Evolutionary conservation across 2,329 filamentous ascomycete genomes (phyloP).

Genomic region (Stemphylium beticola): DNA sequence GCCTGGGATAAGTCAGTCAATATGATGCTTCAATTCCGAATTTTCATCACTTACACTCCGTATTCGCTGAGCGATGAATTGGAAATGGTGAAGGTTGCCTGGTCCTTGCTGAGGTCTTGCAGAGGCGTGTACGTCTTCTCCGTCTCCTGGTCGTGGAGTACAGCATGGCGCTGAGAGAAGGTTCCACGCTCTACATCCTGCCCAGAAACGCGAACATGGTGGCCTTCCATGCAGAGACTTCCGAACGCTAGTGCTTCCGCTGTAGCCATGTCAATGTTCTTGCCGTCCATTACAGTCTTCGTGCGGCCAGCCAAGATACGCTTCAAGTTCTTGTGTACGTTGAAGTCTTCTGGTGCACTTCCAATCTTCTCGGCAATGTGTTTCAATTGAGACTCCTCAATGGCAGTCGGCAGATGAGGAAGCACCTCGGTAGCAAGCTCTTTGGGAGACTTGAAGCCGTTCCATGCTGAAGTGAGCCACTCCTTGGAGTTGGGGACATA

Average conservation of each 20-base stretch:
- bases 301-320: slow-evolving; percentile 88
- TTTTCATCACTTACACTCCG: slow-evolving; percentile 59
- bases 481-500: slow-evolving; percentile 96
- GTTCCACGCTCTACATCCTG: slow-evolving; percentile 99
- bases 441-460: slow-evolving; percentile 99
- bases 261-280: slow-evolving; percentile 97
- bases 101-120: slow-evolving; percentile 85
- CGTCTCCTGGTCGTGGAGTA: slow-evolving; percentile 96
- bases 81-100: slow-evolving; percentile 94
- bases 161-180: slow-evolving; percentile 96
- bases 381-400: slow-evolving; percentile 74
- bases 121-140: slow-evolving; percentile 93
- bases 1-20: slow-evolving; percentile 56
- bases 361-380: slow-evolving; percentile 85
- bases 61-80: slow-evolving; percentile 88
- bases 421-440: slow-evolving; percentile 94
- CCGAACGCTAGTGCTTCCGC: slow-evolving; percentile 96
- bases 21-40: background rate
- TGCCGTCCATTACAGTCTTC: slow-evolving; percentile 90
- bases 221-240: slow-evolving; percentile 86
- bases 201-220: slow-evolving; percentile 96
- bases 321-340: slow-evolving; percentile 93
- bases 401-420: slow-evolving; percentile 85
- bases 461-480: slow-evolving; percentile 98
- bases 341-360: slow-evolving; percentile 80